phyloP scores from a whole-genome alignment of 176 grass and related monocot species.

The Hordeum vulgare region MorexV3_pseudomolecules_assembly NC_058524.1:34337460-34337959 shows the following conservation, averaged over 20 bases:
- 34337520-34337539: no score
- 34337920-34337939: neutral
- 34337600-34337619: neutral
- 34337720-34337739: neutral
- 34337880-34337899: neutral
- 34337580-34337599: neutral
- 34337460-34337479: neutral
- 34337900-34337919: neutral
- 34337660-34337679: neutral
- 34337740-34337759: neutral
- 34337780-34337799: neutral
- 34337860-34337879: neutral
- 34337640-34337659: neutral
- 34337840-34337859: neutral
- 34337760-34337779: neutral
- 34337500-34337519: neutral
- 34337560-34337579: neutral
- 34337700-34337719: neutral
- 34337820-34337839: neutral
- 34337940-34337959: neutral
- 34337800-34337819: neutral
- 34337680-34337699: neutral
- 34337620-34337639: neutral
- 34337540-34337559: neutral
- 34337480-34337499: neutral